Percentiles rank a stretch among this genome's conserved stretches.
phyloP scores from a whole-genome alignment of 2,329 filamentous ascomycete species.

The Sclerotinia borealis region DNA sequence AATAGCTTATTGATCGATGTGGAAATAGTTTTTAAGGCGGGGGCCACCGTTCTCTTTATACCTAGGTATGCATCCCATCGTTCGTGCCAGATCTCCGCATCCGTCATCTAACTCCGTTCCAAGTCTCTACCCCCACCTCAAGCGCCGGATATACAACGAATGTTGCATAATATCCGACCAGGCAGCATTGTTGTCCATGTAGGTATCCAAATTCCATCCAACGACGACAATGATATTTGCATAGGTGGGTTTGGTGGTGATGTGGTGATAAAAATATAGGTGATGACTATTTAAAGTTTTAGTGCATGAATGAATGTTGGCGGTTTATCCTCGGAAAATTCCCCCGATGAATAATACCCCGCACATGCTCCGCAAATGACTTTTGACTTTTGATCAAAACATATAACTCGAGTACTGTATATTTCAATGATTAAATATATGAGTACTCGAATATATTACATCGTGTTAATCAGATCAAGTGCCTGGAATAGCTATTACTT shows the following conservation, averaged over 20 bases:
- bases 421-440: too few relatives aligned
- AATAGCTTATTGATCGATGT: background rate
- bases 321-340: background rate
- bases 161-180: background rate
- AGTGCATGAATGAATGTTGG: background rate
- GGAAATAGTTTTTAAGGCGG: background rate
- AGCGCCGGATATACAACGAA: background rate
- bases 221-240: background rate
- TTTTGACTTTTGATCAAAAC: background rate
- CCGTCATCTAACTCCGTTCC: background rate
- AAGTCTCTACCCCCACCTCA: background rate
- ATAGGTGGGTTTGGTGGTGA: constrained; percentile 4
- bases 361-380: background rate
- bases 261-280: constrained; percentile 2
- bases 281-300: background rate
- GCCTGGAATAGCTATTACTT: too few relatives aligned
- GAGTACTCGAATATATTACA: too few relatives aligned
- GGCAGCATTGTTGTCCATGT: background rate
- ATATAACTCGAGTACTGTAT: too few relatives aligned
- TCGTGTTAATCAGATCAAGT: too few relatives aligned
- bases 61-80: background rate
- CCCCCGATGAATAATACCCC: background rate
- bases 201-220: background rate
- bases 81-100: background rate
- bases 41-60: background rate